Evolutionary conservation across 257 asterid species (phyloP).

Genomic region (Solanum virginianum): DNA sequence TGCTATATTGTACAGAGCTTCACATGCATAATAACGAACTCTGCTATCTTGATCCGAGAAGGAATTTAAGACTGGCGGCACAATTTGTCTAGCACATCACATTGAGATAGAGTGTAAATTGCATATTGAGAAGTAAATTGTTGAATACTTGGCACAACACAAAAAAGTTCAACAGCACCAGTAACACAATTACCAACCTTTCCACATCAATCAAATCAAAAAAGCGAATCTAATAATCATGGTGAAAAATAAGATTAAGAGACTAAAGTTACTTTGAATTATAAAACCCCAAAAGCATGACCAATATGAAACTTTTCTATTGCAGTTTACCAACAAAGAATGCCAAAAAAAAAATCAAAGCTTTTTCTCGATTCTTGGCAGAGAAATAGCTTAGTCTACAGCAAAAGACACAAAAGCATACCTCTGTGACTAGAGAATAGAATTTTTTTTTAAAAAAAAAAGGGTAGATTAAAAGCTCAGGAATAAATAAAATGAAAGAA

Average conservation of each 20-base stretch:
- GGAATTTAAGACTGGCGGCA: constrained; percentile 89
- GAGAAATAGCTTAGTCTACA: not conserved
- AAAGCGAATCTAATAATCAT: not conserved
- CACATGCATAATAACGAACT: constrained; percentile 98
- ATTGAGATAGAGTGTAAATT: constrained; percentile 4
- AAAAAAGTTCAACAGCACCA: not conserved
- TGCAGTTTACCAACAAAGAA: not conserved
- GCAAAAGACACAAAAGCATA: not conserved
- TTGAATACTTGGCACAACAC: not conserved
- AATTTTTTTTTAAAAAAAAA: not conserved
- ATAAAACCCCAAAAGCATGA: not conserved
- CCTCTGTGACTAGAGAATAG: not conserved
- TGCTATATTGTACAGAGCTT: constrained; percentile 95
- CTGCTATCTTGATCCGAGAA: constrained; percentile 95
- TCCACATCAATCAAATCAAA: not conserved
- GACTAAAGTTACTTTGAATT: not conserved
- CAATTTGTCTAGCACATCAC: constrained; percentile 67
- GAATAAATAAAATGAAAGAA: not conserved
- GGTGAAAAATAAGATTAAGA: not conserved
- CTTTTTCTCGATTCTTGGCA: not conserved
- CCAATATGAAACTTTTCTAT: not conserved
- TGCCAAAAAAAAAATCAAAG: not conserved
- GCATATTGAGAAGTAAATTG: constrained; percentile 2
- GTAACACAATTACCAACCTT: not conserved
- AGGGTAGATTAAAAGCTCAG: not conserved